Evolutionary conservation across 305 asterid species (phyloP).

Genomic region (Solanum aculeatissimum): DNA sequence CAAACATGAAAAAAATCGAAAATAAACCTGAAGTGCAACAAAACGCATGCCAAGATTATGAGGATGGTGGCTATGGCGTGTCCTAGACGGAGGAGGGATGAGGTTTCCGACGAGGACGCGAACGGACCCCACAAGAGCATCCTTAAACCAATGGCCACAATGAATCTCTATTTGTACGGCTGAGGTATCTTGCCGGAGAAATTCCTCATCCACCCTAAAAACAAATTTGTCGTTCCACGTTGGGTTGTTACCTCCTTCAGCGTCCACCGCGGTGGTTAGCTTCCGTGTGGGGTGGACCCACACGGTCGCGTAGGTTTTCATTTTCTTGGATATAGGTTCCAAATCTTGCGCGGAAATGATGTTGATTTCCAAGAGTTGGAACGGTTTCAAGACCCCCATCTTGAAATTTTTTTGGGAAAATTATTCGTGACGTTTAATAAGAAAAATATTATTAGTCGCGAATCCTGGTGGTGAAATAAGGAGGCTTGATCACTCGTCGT

Average conservation of each 20-base stretch:
- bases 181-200: slow-evolving; percentile 51
- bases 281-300: slow-evolving; percentile 59
- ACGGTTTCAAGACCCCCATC: slow-evolving; percentile 46
- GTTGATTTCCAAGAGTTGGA: slow-evolving; percentile 79
- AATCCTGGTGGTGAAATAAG: neutral
- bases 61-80: slow-evolving; percentile 6
- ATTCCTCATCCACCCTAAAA: slow-evolving; percentile 78
- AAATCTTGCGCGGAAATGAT: slow-evolving; percentile 80
- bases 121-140: slow-evolving; percentile 55
- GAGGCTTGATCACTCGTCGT: slow-evolving; percentile 21
- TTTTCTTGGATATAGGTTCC: slow-evolving; percentile 52
- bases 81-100: slow-evolving; percentile 35
- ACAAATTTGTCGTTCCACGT: slow-evolving; percentile 95
- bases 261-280: slow-evolving; percentile 49
- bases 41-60: slow-evolving; percentile 60
- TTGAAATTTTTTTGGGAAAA: neutral
- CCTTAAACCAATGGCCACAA: slow-evolving; percentile 54
- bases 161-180: slow-evolving; percentile 73
- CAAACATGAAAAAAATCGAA: accelerated
- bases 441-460: neutral
- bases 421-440: neutral
- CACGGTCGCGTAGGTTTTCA: slow-evolving; percentile 74
- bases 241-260: slow-evolving; percentile 52
- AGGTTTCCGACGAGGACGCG: slow-evolving; percentile 75
- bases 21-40: slow-evolving; percentile 73